These are phyloP conservation scores for Raffaelea ambrosiae DNA, from an alignment of 2,329 filamentous ascomycete species.

Conservation along the genomic window DNA sequence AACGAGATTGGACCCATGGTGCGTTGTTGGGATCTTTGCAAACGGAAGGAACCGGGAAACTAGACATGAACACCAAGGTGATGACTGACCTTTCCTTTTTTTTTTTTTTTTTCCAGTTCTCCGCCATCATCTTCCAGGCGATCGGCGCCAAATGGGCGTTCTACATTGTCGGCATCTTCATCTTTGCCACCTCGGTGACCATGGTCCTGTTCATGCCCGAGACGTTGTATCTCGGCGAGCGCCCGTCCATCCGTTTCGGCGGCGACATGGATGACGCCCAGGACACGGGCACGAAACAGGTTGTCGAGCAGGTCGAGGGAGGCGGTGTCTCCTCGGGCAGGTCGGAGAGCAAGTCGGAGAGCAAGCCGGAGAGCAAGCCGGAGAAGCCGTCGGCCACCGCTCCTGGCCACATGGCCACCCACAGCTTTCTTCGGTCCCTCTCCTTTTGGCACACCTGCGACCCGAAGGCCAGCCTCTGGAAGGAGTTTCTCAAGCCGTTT, in stretches of 20 bases:
- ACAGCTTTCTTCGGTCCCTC: too few species aligned
- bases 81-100: not conserved
- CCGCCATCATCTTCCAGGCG: not conserved
- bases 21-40: too few species aligned
- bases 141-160: not conserved
- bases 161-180: not conserved
- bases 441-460: not conserved
- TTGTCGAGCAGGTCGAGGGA: too few species aligned
- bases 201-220: not conserved
- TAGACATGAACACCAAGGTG: too few species aligned
- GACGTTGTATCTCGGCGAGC: not conserved
- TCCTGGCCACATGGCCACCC: too few species aligned
- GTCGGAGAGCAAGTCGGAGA: too few species aligned
- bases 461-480: not conserved
- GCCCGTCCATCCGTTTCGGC: not conserved
- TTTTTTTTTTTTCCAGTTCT: not conserved
- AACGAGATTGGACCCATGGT: not conserved
- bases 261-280: not conserved
- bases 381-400: too few species aligned
- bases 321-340: too few species aligned
- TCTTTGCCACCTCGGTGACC: not conserved
- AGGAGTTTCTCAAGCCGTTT: not conserved
- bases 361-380: too few species aligned
- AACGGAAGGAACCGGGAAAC: too few species aligned
- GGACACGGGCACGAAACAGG: too few species aligned